Base-by-base conservation (phyloP, 2,329 filamentous ascomycete species). In the Orbilia brochopaga region DNA sequence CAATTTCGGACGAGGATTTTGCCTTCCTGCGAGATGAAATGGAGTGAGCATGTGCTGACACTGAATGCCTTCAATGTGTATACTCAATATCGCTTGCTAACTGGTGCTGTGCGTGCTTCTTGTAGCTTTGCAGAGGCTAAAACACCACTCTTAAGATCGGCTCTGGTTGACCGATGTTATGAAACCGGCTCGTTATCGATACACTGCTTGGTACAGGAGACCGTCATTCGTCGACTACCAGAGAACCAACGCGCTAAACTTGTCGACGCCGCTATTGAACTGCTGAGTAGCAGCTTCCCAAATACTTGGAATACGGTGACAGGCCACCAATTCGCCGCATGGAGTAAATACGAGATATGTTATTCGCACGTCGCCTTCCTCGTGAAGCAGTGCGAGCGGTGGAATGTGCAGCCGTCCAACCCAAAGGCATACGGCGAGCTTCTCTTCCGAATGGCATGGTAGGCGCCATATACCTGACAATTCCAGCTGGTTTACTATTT, bases 331-430 rank as follows among this genome's bases (percentile, higher is more conserved):
- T 74, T 77, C 42, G 50, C 63, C 19, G 63, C 76, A 7, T 79
- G 77, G 78, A 59, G 32, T 11, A 69, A 72, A 65, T 78, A 75
- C 62, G 77, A 78, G 50, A 76, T 75, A 21, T 78, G 76, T 58
- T 67, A 78, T 23, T 76, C 77, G 17, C 77, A 79, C 73, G 74
- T 79, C 13, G 60, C 74, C n/a, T 73, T 77, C 52, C 73, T 79
- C 3, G 58, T 75, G 7, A 62, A 75, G 17, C 59, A 76, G 19
- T 64, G 70, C 10, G 75, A 76, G 53, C 35, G 61, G 35, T 60
- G 77, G 48, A 35, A 59, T 2, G 67, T 76, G 11, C 23, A 48
- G 10, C 24, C 61, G 23, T 24, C 48, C 2, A 52, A 76, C 32
- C 37, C 58, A 15, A 58, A 75, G 24, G 40, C 73, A 21, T 77